Conservation (phyloP, 805 yeast species). For the Pichia kluyveri region DNA sequence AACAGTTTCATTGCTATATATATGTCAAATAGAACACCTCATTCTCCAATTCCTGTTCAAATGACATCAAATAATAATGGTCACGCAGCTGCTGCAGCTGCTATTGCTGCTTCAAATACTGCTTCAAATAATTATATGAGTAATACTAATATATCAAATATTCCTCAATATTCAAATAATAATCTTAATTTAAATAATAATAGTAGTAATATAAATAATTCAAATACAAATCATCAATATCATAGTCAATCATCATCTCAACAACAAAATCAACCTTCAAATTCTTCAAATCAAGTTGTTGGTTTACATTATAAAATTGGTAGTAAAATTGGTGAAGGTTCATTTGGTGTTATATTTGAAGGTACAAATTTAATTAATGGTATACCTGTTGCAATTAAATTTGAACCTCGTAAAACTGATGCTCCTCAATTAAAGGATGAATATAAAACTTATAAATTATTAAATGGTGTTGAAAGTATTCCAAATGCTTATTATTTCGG, state of each 20-base stretch:
- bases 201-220: neutral
- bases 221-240: constrained; percentile 11
- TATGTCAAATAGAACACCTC: constrained; percentile 6
- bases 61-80: no score
- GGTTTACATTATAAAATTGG: constrained; percentile 97
- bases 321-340: constrained; percentile 96
- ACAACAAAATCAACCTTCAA: constrained; percentile 4
- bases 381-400: constrained; percentile 91
- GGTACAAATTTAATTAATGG: constrained; percentile 89
- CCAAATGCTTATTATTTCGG: constrained; percentile 98
- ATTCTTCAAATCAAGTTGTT: constrained; percentile 47
- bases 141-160: constrained; percentile 17
- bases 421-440: constrained; percentile 97
- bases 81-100: constrained; percentile 22
- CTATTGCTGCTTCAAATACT: constrained; percentile 24
- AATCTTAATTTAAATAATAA: constrained; percentile 1
- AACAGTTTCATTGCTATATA: no score
- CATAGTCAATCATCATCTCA: constrained; percentile 13
- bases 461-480: constrained; percentile 75
- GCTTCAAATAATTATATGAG: constrained; percentile 15
- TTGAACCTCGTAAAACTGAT: constrained; percentile 93
- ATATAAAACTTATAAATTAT: constrained; percentile 85
- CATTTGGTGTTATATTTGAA: constrained; percentile 95
- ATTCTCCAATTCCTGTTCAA: constrained; percentile 14
- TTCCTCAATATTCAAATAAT: constrained; percentile 22